Evolutionary conservation across 2,329 filamentous ascomycete genomes (phyloP), one percentile per base, ranked within the genome.

Genomic region (Anisogramma anomala): DNA sequence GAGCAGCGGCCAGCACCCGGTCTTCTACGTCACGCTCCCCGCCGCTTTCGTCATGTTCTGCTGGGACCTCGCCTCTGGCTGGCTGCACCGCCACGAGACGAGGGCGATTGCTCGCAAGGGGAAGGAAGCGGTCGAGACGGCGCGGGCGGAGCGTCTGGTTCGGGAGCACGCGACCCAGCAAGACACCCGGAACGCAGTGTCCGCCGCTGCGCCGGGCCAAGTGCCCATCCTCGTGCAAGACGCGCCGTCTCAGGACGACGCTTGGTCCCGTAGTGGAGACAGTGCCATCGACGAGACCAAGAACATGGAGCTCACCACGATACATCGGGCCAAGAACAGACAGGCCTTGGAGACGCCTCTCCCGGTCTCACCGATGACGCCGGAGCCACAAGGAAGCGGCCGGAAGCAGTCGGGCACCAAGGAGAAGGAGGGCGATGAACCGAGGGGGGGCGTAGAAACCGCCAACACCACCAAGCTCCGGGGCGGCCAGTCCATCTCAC

Each of bases 1-100:
- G 9, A 63, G 56, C 0, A 65, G 58, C 0, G 61, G 67, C 1
- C 63, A 74, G 27, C 62, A 67, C 33, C 77, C 72, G 0, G 79
- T 84, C 0, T 84, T 71, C 46, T 84, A 69, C 60, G 72, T 85
- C 0, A 85, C 81, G 0, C 52, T 83, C 2, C 82, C 82, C 1
- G 82, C 76, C 0, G 79, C 81, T 0, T 63, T 76, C 20, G 59
- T 84, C 37, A 79, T 83, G 72, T 72, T 85, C 33, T 72, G 68
- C 50, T 84, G 77, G 69, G 80, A 86, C 49, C 28, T 84, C 5
- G 59, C 50, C 0, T 75, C 68, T 45, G 82, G 80, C 0, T 85
- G 79, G 80, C 50, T 65, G 1, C 63, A 77, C 51, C 68, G 79
- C 3, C 53, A 75, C 3, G 70, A 81, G 46, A 83, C 79, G 0